phyloP scores from a whole-genome alignment of 164 flowering plant genomes.

The Aristolochia fimbriata region DNA sequence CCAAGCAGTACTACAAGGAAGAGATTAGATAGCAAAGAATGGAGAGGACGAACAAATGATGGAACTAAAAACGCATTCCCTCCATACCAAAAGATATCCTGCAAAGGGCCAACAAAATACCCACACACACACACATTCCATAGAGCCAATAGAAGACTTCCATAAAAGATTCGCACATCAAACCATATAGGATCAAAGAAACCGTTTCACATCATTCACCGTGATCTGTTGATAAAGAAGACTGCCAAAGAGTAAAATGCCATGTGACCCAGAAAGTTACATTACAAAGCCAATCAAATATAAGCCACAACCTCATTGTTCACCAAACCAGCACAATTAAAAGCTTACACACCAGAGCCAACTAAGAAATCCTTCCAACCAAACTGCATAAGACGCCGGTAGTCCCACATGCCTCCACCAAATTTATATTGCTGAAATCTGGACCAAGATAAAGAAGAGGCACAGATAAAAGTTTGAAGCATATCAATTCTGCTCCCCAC shows the following conservation, averaged over 20 bases:
- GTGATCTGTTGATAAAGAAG: background rate
- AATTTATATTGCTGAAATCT: conserved; percentile 6
- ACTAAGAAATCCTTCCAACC: conserved; percentile 17
- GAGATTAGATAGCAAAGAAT: no score
- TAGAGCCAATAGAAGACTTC: no score
- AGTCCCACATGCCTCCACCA: conserved; percentile 11
- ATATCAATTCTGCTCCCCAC: conserved; percentile 7
- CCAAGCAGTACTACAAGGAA: no score
- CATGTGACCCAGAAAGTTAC: conserved; percentile 10
- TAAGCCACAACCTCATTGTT: conserved; percentile 12
- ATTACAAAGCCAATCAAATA: conserved; percentile 16
- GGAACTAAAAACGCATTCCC: no score
- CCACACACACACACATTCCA: no score
- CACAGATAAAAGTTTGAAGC: conserved; percentile 6
- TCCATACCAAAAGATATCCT: no score
- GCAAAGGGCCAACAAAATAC: no score
- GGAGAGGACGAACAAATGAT: no score
- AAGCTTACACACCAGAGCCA: conserved; percentile 24
- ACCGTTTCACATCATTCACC: background rate
- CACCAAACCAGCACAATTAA: conserved; percentile 21
- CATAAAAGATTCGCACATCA: background rate
- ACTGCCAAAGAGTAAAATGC: conserved; percentile 7
- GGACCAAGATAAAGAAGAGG: conserved; percentile 10
- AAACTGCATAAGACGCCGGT: conserved; percentile 17
- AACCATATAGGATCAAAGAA: background rate